These are phyloP conservation scores for Solanum appendiculatum DNA, from an alignment of 257 asterid species.

Conservation along the genomic window DNA sequence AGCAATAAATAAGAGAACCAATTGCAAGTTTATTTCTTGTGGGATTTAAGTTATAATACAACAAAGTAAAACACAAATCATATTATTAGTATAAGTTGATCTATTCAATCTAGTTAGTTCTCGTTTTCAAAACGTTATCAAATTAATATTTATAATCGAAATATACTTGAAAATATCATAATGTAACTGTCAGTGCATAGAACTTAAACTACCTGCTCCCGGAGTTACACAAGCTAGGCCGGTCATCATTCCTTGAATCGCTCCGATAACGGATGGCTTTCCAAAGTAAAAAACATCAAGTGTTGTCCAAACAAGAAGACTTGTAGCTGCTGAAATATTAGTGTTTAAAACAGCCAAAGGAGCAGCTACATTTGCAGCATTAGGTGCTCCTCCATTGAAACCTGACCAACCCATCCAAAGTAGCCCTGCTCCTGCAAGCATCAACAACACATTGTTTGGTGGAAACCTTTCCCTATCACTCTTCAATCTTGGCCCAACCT, in stretches of 20 bases:
- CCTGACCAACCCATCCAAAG: conserved; percentile 99
- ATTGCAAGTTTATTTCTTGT: neutral
- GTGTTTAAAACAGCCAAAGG: conserved; percentile 72
- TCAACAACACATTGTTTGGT: conserved; percentile 69
- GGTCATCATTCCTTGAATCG: conserved; percentile 87
- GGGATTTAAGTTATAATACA: neutral
- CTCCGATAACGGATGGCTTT: conserved; percentile 86
- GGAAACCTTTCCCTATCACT: conserved; percentile 78
- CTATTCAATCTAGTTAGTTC: neutral
- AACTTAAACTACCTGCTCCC: conserved; percentile 57
- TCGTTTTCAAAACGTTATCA: neutral
- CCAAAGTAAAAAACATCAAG: conserved; percentile 83
- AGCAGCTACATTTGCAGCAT: conserved; percentile 65
- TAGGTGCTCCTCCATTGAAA: conserved; percentile 89
- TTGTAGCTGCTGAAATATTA: conserved; percentile 71
- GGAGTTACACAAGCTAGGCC: conserved; percentile 94
- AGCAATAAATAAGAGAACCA: neutral
- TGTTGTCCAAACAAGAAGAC: conserved; percentile 87
- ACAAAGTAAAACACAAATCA: neutral
- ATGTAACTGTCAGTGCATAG: neutral
- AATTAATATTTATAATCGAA: neutral
- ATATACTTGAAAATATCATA: no score
- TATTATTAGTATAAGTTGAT: neutral
- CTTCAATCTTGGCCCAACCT: conserved; percentile 89
- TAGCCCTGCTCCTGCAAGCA: conserved; percentile 89